These are phyloP conservation scores for Westerdykella sp. DNA, from an alignment of 2,329 filamentous ascomycete genomes.

Conservation along the genomic window DNA sequence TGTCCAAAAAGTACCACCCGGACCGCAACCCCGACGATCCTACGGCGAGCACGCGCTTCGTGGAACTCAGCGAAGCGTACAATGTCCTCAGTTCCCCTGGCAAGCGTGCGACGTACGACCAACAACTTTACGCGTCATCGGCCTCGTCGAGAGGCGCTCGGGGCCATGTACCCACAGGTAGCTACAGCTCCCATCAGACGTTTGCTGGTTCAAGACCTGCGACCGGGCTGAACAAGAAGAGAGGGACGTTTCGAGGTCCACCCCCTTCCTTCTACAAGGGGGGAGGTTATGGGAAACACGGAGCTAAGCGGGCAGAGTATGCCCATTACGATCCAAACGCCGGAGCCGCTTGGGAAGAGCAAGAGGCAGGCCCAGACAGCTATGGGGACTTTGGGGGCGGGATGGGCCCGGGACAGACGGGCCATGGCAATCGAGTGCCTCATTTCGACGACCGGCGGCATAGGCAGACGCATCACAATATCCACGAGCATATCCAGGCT, in stretches of 20 bases:
- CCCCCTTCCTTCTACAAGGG: constrained; percentile 82
- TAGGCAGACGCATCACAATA: constrained; percentile 63
- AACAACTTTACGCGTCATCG: constrained; percentile 48
- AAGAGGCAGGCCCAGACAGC: constrained; percentile 24
- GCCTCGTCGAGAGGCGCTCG: constrained; percentile 27
- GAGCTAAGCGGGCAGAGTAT: constrained; percentile 51
- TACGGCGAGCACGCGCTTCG: constrained; percentile 66
- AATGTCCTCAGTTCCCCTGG: constrained; percentile 63
- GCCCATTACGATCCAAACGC: constrained; percentile 26
- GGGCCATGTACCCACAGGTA: constrained; percentile 48
- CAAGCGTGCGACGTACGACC: constrained; percentile 77
- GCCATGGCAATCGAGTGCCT: constrained; percentile 48
- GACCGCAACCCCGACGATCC: constrained; percentile 80
- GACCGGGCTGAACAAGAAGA: constrained; percentile 70
- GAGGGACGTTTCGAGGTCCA: constrained; percentile 73
- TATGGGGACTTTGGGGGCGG: constrained; percentile 41
- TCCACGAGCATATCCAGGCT: constrained; percentile 50
- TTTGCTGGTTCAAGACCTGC: constrained; percentile 69
- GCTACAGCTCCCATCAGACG: constrained; percentile 46
- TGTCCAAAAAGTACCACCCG: constrained; percentile 88
- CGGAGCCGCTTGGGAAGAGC: neutral
- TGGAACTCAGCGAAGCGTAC: constrained; percentile 80
- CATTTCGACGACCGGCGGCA: constrained; percentile 76
- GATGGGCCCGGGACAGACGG: constrained; percentile 55
- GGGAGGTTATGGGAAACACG: constrained; percentile 68